Conservation (phyloP, 345 rosid species). For the Camelina sativa region DNA sequence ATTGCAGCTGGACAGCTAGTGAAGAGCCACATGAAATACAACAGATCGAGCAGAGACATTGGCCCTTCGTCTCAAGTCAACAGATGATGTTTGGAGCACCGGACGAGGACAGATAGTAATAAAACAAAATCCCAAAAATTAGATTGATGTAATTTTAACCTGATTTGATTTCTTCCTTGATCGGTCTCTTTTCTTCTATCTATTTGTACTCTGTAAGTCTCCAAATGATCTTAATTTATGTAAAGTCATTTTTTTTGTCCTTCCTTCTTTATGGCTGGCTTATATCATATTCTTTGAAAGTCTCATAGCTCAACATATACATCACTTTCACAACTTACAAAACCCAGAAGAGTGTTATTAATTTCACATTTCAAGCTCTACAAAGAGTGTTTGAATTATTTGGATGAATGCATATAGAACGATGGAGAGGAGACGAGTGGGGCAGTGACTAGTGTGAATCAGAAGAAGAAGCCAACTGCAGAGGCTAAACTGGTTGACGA, state of each 20-base stretch:
- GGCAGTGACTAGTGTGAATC: constrained; percentile 33
- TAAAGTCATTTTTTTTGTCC: constrained; percentile 23
- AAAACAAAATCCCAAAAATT: neutral
- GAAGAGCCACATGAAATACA: constrained; percentile 82
- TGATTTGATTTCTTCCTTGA: constrained; percentile 27
- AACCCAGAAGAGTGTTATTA: neutral
- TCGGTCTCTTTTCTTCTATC: neutral
- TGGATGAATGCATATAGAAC: constrained; percentile 9
- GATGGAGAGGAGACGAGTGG: constrained; percentile 88
- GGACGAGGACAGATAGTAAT: constrained; percentile 15
- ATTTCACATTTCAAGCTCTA: neutral
- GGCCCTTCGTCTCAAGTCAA: constrained; percentile 35
- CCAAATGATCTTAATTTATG: constrained; percentile 13
- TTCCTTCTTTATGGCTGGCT: neutral
- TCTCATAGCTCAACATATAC: no score
- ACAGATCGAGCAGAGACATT: constrained; percentile 67
- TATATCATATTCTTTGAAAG: neutral
- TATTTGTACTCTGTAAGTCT: constrained; percentile 10
- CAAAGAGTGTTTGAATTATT: no score
- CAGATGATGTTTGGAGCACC: constrained; percentile 27
- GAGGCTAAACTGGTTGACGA: constrained; percentile 42
- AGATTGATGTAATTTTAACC: constrained; percentile 20
- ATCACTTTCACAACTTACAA: neutral
- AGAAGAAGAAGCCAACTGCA: constrained; percentile 54
- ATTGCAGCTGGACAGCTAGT: constrained; percentile 81